These are phyloP conservation scores for Dioszegia aurantiaca DNA, from an alignment of 768 basidiomycete genomes.

Conservation along the genomic window DNA sequence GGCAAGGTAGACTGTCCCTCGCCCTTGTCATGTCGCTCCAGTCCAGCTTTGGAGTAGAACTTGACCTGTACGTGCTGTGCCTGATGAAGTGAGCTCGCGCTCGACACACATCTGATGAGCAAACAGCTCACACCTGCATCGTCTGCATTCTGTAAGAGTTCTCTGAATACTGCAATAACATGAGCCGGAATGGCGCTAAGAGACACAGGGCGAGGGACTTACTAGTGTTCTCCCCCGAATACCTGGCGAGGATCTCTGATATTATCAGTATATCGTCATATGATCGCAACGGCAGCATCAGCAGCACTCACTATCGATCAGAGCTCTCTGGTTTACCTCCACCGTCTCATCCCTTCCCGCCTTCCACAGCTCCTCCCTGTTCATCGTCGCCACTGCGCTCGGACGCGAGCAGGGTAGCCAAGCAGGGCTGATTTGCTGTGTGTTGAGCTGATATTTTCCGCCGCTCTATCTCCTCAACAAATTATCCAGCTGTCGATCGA, in stretches of 20 bases:
- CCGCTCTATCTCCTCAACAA: no score
- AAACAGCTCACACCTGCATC: slow-evolving; percentile 62
- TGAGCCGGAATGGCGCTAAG: no score
- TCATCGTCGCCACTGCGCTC: slow-evolving; percentile 13
- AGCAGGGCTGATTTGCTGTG: no score
- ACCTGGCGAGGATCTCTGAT: slow-evolving; percentile 74
- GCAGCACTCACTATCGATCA: slow-evolving; percentile 72
- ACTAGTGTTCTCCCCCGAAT: slow-evolving; percentile 90
- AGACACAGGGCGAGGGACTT: no score
- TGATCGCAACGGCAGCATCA: not conserved
- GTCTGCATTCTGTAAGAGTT: slow-evolving; percentile 93
- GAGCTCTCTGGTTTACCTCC: slow-evolving; percentile 90
- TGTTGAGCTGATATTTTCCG: no score
- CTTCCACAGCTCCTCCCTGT: slow-evolving; percentile 36
- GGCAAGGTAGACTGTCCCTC: slow-evolving; percentile 55
- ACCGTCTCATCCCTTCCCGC: slow-evolving; percentile 44
- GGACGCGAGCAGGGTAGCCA: not conserved
- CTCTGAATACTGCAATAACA: slow-evolving; percentile 62
- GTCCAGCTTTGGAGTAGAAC: slow-evolving; percentile 41
- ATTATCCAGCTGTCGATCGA: no score
- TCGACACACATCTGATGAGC: not conserved
- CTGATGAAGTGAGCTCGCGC: slow-evolving; percentile 15
- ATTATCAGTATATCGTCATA: slow-evolving; percentile 1
- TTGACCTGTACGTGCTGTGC: slow-evolving; percentile 46
- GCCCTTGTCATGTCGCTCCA: slow-evolving; percentile 30